phyloP scores from a whole-genome alignment of 2,329 filamentous ascomycete species.

The Nannizziopsis arthrosporioides region DNA sequence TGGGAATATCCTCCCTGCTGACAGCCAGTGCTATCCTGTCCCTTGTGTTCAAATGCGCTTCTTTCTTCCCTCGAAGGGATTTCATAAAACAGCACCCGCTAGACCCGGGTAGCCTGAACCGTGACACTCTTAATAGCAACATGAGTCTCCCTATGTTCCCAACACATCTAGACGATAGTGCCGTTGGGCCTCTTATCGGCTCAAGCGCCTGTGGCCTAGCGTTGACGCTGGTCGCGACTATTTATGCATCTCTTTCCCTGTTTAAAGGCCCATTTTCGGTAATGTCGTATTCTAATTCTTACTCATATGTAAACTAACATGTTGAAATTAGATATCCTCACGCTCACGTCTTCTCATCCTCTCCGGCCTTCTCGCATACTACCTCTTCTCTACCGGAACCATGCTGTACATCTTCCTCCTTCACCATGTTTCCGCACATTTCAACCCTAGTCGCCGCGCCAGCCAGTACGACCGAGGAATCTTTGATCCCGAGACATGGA shows the following conservation, averaged over 20 bases:
- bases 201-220: background rate
- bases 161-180: background rate
- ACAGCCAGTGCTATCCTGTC: background rate
- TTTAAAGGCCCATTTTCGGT: background rate
- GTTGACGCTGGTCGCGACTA: background rate
- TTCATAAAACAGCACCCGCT: background rate
- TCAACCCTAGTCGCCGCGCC: background rate
- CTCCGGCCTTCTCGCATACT: background rate
- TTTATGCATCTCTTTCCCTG: background rate
- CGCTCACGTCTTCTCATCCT: background rate
- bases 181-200: background rate
- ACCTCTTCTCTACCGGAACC: background rate
- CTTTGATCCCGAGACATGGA: constrained; percentile 8
- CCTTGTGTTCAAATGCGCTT: constrained; percentile 1
- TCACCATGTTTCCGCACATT: constrained; percentile 6
- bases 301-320: background rate
- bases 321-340: background rate
- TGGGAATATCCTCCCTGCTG: background rate
- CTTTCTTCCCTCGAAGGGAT: constrained; percentile 2
- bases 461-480: constrained; percentile 1
- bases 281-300: background rate
- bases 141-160: constrained; percentile 1
- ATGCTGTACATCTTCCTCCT: constrained; percentile 1
- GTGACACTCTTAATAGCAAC: background rate
- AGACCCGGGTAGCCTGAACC: background rate